Conservation (phyloP, 331 rosid species). For the Pyracantha coccinea region DNA sequence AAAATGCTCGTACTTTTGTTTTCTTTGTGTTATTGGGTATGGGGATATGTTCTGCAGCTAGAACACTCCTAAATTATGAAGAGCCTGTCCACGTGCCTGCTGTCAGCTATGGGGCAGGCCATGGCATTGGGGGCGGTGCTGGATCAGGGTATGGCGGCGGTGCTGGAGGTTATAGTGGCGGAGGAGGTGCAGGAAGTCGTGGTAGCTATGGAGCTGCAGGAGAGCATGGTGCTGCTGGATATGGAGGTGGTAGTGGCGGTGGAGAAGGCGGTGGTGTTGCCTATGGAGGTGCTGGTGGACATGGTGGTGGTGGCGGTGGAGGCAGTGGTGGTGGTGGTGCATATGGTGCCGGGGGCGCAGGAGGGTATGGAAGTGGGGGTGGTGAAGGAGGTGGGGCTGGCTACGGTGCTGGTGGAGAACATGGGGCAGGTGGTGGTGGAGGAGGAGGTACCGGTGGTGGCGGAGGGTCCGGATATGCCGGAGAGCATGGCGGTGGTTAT, state of each 20-base stretch:
- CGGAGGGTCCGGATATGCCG: background rate
- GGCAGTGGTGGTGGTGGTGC: constrained; percentile 27
- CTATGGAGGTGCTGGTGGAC: constrained; percentile 24
- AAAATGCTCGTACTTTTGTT: constrained; percentile 15
- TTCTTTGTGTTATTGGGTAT: constrained; percentile 33
- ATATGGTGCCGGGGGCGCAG: constrained; percentile 32
- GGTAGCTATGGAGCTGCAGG: constrained; percentile 34
- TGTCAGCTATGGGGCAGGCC: constrained; percentile 18
- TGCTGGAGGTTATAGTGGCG: constrained; percentile 27
- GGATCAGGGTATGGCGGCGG: constrained; percentile 22
- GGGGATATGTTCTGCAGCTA: constrained; percentile 38
- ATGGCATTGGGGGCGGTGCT: constrained; percentile 2
- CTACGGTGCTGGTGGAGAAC: background rate
- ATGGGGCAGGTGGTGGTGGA: background rate
- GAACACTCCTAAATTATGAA: constrained; percentile 36
- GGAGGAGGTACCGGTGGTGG: constrained; percentile 15
- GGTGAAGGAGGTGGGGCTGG: constrained; percentile 13
- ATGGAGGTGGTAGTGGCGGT: constrained; percentile 30
- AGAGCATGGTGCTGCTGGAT: constrained; percentile 33
- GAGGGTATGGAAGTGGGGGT: constrained; percentile 39
- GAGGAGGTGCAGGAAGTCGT: constrained; percentile 34
- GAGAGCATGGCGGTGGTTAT: constrained; percentile 17
- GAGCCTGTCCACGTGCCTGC: constrained; percentile 15
- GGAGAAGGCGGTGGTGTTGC: constrained; percentile 24
- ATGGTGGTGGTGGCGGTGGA: constrained; percentile 26